Percentiles rank a stretch among this genome's conserved stretches.
phyloP scores from a whole-genome alignment of 495 filamentous ascomycete species.

The Amphirosellinia nigrospora region DNA sequence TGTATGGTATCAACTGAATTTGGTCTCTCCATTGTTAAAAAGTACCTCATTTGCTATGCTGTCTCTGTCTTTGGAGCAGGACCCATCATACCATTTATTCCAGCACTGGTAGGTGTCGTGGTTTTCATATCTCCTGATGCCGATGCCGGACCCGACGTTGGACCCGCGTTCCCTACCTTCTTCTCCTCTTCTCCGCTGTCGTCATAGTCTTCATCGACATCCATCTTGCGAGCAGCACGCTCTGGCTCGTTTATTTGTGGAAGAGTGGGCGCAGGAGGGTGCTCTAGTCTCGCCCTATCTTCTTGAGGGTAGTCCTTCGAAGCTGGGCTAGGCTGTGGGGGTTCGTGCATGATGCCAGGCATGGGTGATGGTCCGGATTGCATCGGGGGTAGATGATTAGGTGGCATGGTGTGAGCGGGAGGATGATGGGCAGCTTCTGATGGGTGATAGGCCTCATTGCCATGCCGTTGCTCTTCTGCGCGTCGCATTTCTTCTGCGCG shows the following conservation, averaged over 20 bases:
- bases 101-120: conserved; percentile 49
- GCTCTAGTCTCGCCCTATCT: conserved; percentile 54
- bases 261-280: conserved; percentile 53
- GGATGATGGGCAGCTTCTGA: conserved; percentile 91
- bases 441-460: conserved; percentile 80
- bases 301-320: conserved; percentile 66
- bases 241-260: conserved; percentile 67
- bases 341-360: conserved; percentile 63
- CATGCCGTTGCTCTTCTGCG: conserved; percentile 60
- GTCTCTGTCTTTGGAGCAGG: conserved; percentile 48
- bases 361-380: conserved; percentile 65
- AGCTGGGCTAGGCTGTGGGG: conserved; percentile 58
- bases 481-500: conserved; percentile 50
- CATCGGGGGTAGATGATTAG: conserved; percentile 72
- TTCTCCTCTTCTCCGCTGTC: conserved; percentile 92
- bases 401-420: conserved; percentile 67
- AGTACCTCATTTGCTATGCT: neutral
- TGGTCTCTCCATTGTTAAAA: conserved; percentile 1
- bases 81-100: conserved; percentile 54
- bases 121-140: conserved; percentile 54
- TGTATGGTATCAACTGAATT: conserved; percentile 23
- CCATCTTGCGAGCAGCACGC: conserved; percentile 90
- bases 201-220: conserved; percentile 93
- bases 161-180: conserved; percentile 52
- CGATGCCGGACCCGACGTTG: conserved; percentile 44